Base-by-base conservation (phyloP, 2,329 filamentous ascomycete genomes). In the Clonostachys rhizophaga region DNA sequence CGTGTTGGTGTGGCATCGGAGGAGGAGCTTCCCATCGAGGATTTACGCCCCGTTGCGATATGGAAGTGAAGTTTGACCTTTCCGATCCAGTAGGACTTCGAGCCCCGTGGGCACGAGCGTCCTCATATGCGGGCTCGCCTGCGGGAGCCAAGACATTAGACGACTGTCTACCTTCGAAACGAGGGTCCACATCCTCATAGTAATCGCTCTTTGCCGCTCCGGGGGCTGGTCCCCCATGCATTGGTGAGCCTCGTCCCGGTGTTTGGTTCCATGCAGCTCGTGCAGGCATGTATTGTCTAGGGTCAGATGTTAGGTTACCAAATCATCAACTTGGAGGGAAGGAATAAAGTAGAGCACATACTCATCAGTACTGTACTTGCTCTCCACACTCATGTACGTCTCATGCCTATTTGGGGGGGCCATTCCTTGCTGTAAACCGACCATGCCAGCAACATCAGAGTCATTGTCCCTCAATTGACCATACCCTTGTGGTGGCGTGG, bases 181-280 rank as follows among this genome's bases (percentile, higher is more conserved):
- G 87, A 41, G 92, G 91, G 54, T 96, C 91, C 12, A 96, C 83
- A 63, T 97, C 92, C 74, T 97, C 94, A 61, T 95, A 95, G 68
- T 97, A 97, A 52, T 78, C 69, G 56, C 59, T 30, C 24, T 30
- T 30, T 30, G 24, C 24, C 24, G 24, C 69, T 43, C 53, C 63
- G 50, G 36, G 17, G 10, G 36, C 12, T 8, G 36, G 36, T 8
- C 36, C 36, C 24, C 24, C 24, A 9, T 30, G 24, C 24, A 30
- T 30, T 3, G 24, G 24, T 30, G 74, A 54, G 62, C 68, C 40
- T 73, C 62, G 40, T 67, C 69, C 43, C 64, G 55, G 33, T 60
- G 66, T 30, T 49, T 73, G 70, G 44, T 73, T 75, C 83, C 83
- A 86, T 11, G 58, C 75, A 54, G 78, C 67, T 33, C 79, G 71